Conservation (phyloP, 345 rosid species). For the Acer yangbiense region DNA sequence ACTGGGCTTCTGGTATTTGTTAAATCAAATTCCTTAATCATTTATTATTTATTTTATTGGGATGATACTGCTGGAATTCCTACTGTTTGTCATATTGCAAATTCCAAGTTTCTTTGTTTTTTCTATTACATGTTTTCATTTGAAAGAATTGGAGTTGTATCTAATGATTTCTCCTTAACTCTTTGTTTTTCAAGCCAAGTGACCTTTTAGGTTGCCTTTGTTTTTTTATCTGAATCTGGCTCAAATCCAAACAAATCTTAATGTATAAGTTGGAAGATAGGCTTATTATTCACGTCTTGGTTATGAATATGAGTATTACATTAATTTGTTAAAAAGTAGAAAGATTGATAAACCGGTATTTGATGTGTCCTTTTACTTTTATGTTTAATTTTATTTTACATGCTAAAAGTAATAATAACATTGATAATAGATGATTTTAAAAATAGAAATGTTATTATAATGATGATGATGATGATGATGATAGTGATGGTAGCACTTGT, state of each 20-base stretch:
- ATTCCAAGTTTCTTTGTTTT: neutral
- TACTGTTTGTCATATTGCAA: neutral
- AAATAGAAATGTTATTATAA: neutral
- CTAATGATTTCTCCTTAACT: neutral
- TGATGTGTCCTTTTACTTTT: neutral
- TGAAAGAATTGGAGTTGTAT: neutral
- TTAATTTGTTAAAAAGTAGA: neutral
- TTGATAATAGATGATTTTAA: too few species aligned
- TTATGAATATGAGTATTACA: neutral
- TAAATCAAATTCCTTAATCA: slow-evolving; percentile 14
- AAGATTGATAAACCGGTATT: neutral
- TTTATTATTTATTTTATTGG: neutral
- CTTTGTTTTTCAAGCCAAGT: neutral
- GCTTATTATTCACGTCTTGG: neutral
- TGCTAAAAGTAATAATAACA: neutral
- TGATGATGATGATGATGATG: neutral
- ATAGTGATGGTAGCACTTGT: neutral
- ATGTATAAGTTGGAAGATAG: neutral
- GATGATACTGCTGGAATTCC: slow-evolving; percentile 2
- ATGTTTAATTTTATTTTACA: too few species aligned
- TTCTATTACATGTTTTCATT: neutral
- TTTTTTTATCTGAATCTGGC: neutral
- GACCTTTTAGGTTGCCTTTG: neutral
- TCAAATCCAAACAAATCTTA: neutral
- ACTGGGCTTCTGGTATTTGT: slow-evolving; percentile 86